Conservation (phyloP, 2,329 filamentous ascomycete genomes). For the Cercospora citrullina region DNA sequence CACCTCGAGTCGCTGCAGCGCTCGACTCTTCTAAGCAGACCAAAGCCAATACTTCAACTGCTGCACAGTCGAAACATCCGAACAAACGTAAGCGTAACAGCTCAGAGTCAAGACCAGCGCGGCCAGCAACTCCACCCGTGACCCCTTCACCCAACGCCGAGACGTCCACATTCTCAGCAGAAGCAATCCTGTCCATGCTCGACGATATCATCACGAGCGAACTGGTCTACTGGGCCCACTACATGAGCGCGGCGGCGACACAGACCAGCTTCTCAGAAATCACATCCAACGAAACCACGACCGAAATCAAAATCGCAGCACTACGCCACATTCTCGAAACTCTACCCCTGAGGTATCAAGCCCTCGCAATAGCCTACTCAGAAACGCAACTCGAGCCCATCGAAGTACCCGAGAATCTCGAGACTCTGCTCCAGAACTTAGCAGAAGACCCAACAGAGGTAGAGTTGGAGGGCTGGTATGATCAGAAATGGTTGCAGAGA, state of each 20-base stretch:
- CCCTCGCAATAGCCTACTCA: slow-evolving; percentile 14
- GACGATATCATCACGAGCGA: slow-evolving; percentile 16
- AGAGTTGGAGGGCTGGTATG: slow-evolving; percentile 11
- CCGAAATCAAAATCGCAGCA: slow-evolving; percentile 1
- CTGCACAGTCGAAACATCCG: not conserved
- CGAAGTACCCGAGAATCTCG: not conserved
- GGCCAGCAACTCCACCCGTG: not conserved
- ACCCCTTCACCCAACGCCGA: not conserved
- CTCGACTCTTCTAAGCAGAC: not conserved
- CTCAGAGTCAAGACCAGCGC: not conserved
- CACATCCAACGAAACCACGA: not conserved
- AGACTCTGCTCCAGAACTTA: slow-evolving; percentile 7
- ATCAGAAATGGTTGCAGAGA: slow-evolving; percentile 14
- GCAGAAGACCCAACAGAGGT: slow-evolving; percentile 4
- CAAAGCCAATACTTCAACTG: not conserved
- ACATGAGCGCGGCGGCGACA: slow-evolving; percentile 1
- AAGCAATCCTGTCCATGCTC: slow-evolving; percentile 1
- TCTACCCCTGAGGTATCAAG: slow-evolving; percentile 19
- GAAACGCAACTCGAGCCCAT: not conserved
- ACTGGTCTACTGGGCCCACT: slow-evolving; percentile 15
- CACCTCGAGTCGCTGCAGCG: not conserved
- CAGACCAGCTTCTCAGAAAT: not conserved
- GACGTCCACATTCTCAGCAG: not conserved
- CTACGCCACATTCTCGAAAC: slow-evolving; percentile 21
- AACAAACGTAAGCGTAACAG: not conserved